Evolutionary conservation across 1,139 yeast genomes (phyloP), one percentile per base, ranked within the genome.

Genomic region (Geotrichum aggregatum): DNA sequence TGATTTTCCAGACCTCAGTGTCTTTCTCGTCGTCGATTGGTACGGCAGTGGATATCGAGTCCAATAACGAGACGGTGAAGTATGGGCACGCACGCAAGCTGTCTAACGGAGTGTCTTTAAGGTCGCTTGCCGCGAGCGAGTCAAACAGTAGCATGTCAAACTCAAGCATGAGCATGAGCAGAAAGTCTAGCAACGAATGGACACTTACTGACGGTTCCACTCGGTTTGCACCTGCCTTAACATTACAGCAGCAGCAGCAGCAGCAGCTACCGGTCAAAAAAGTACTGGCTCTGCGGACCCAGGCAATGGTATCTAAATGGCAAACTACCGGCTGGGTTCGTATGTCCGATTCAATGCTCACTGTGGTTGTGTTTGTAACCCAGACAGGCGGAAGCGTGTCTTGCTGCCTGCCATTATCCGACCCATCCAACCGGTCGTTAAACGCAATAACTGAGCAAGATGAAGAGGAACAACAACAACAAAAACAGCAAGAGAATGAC

Each of bases 291-390:
- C 38, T 46, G 10, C 33, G 40, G 14, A 49, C 55, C 14, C 33
- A 43, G 30, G 46, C 47, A 14, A 36, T 45, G 38, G 50, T 52
- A 3, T 48, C 47, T 2, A 45, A 42, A 16, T 52, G 55, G 55
- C 19, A 30, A 4, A n/a, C 24, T n/a, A 19, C 26, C 39, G 24
- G 34, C 6, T 49, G 55, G 52, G 19, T n/a, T 3, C 35, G 42
- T 33, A 14, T 49, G 4, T 40, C 45, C 2, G 51, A 42, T 7
- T 38, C 30, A n/a, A 11, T 28, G 5, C 16, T 43, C 26, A 13
- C 11, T 2, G 46, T 49, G 6, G 30, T 33, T 14, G 52, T 52
- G 13, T 38, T 34, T 34, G 45, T 49, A 16, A 31, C 47, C 13
- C 13, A 13, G 18, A 31, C 38, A 1, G 47, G 39, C 7, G 47